A percentile compares a stretch with the other conserved stretches of the same genome.
phyloP scores from a whole-genome alignment of 495 filamentous ascomycete species.

The Elasticomyces elasticus region DNA sequence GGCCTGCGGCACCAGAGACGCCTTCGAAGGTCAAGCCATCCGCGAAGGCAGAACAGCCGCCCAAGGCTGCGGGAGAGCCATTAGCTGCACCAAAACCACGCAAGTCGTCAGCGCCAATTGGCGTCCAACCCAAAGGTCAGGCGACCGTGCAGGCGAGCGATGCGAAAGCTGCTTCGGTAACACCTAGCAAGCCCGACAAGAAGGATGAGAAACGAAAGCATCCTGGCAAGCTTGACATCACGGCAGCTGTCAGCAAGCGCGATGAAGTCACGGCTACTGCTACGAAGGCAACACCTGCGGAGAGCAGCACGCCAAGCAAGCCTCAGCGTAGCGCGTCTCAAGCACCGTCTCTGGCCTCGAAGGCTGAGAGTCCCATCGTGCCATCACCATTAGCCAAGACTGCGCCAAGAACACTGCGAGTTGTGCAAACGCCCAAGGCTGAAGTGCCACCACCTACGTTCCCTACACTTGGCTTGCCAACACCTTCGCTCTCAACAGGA shows the following conservation, averaged over 20 bases:
- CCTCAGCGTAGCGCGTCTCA: neutral
- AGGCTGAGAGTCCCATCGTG: constrained; percentile 35
- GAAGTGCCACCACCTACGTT: constrained; percentile 42
- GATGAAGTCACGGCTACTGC: constrained; percentile 5
- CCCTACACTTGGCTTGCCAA: constrained; percentile 17
- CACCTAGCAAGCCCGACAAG: constrained; percentile 6
- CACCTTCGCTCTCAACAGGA: constrained; percentile 23
- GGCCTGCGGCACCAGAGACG: neutral
- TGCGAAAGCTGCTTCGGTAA: constrained; percentile 12
- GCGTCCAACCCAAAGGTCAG: constrained; percentile 14
- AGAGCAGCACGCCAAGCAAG: constrained; percentile 9
- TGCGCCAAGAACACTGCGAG: constrained; percentile 49
- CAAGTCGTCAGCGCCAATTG: constrained; percentile 1
- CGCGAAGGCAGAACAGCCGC: neutral
- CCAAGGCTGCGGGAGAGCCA: neutral
- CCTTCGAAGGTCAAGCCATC: neutral
- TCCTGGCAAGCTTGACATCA: constrained; percentile 55
- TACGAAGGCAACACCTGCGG: constrained; percentile 1
- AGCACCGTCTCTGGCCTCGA: constrained; percentile 40
- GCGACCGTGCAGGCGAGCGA: constrained; percentile 14
- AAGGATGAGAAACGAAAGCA: constrained; percentile 41
- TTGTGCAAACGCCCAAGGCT: constrained; percentile 61
- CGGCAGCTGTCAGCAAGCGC: constrained; percentile 38
- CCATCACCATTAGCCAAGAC: constrained; percentile 24
- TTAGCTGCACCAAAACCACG: neutral